Base-by-base conservation (phyloP, 495 filamentous ascomycete species). In the Aspergillus mulundensis region DNA sequence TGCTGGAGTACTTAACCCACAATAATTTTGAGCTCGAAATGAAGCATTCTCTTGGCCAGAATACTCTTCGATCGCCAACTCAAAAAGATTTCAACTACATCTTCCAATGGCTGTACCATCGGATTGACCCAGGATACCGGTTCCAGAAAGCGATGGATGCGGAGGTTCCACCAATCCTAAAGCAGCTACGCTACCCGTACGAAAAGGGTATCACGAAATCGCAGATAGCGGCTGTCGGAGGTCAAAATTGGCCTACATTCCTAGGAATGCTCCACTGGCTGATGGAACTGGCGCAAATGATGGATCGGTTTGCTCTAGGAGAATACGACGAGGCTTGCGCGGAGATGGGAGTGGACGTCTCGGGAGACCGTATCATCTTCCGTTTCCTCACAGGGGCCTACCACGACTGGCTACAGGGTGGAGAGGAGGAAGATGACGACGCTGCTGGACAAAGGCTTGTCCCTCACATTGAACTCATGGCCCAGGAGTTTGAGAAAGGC, bases 11-110 rank as follows among this genome's bases (percentile, higher is more conserved):
- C 63, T 75, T 97, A 57, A 83, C 90, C 5, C 82, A 89, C 25
- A 84, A 94, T 64, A 93, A 94, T 58, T 99, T 97, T 63, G 94
- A 99, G 75, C 84, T 97, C 81, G 91, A 95, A 58, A 96, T 94
- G 87, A 95, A 95, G 65, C 86, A 97, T 68, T 86, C 85, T 25
- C 77, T 99, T 25, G 85, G 87, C 3, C 85, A 90, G 47, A 96
- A 96, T 58, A 87, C 89, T 16, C 82, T 94, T 63, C 90, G 87
- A 47, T 91, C 87, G 36, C 95, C 94, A n/a, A 97, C 92, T 4
- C 91, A 96, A 62, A 99, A 97, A 66, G 94, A 99, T 68, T 99
- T 97, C 72, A 90, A 91, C 65, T 85, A 80, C 61, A 91, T 97
- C 71, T 99, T 99, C 69, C 91, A 97, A 70, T 99, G 91, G 88